phyloP scores from a whole-genome alignment of 1,284 basidiomycete genomes.

The Apiotrichum sp. region DNA sequence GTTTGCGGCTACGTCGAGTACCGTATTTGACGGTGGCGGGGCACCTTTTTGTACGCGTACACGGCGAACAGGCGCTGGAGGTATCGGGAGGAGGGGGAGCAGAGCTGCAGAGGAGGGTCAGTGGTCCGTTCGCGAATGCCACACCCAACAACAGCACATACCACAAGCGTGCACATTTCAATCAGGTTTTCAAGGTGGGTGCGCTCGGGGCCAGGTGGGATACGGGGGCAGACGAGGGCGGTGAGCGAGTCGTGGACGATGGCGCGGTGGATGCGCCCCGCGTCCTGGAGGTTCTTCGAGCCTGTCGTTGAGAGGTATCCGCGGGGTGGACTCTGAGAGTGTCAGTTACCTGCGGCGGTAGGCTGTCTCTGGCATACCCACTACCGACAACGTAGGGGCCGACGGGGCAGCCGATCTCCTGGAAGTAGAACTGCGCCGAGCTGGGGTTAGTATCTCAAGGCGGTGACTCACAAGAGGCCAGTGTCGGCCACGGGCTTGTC shows the following conservation, averaged over 20 bases:
- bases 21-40: neutral
- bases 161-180: conserved; percentile 23
- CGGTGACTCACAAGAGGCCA: conserved; percentile 31
- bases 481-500: conserved; percentile 16
- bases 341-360: neutral
- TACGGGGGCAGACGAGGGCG: conserved; percentile 7
- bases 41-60: conserved; percentile 31
- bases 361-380: conserved; percentile 13
- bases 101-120: conserved; percentile 19
- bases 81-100: conserved; percentile 21
- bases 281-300: conserved; percentile 2
- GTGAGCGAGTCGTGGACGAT: neutral
- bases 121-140: neutral
- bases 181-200: conserved; percentile 18
- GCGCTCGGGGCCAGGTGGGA: conserved; percentile 8
- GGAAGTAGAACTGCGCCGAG: conserved; percentile 24
- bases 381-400: conserved; percentile 27
- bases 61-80: conserved; percentile 38
- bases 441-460: conserved; percentile 9
- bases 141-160: conserved; percentile 15
- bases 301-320: neutral
- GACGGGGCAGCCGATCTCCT: conserved; percentile 34
- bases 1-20: conserved; percentile 1
- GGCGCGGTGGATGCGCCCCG: conserved; percentile 5
- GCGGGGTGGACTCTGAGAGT: no score